Percentiles rank a stretch among this genome's conserved stretches.
These are phyloP conservation scores for Epichloe sibirici DNA, from an alignment of 2,329 filamentous ascomycete genomes.

Conservation along the genomic window DNA sequence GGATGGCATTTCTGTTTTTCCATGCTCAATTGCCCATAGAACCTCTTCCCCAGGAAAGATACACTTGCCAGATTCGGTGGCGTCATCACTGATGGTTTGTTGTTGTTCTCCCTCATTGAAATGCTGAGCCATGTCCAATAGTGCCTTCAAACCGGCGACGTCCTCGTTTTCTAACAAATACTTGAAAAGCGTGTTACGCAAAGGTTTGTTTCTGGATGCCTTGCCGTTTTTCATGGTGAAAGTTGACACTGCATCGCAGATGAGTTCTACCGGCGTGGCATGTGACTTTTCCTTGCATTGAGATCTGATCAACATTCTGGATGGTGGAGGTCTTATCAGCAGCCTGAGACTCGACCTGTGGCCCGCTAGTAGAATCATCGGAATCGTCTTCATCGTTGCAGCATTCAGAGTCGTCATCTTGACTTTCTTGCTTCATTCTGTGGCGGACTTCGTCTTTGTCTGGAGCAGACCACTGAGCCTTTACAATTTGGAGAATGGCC, in stretches of 20 bases:
- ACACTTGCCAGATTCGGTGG: slow-evolving; percentile 23
- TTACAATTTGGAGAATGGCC: slow-evolving; percentile 56
- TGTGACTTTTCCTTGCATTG: slow-evolving; percentile 56
- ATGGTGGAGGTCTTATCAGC: slow-evolving; percentile 60
- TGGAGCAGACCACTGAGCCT: slow-evolving; percentile 52
- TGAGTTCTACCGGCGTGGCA: slow-evolving; percentile 39
- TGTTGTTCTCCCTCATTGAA: slow-evolving; percentile 26
- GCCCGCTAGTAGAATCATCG: slow-evolving; percentile 24
- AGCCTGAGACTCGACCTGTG: slow-evolving; percentile 38
- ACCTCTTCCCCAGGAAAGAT: slow-evolving; percentile 31
- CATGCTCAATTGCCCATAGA: slow-evolving; percentile 28
- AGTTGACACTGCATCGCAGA: slow-evolving; percentile 28
- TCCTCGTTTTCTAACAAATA: slow-evolving; percentile 43
- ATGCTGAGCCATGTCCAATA: slow-evolving; percentile 42
- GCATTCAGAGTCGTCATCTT: slow-evolving; percentile 26
- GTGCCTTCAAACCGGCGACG: slow-evolving; percentile 36
- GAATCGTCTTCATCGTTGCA: slow-evolving; percentile 21
- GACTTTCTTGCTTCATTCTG: slow-evolving; percentile 28
- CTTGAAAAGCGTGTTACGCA: slow-evolving; percentile 20
- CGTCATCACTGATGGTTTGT: slow-evolving; percentile 17
- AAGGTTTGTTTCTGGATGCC: slow-evolving; percentile 3
- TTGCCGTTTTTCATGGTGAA: slow-evolving; percentile 21
- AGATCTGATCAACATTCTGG: slow-evolving; percentile 60
- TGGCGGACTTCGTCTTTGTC: slow-evolving; percentile 41
- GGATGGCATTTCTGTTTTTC: slow-evolving; percentile 44